Conservation (phyloP, 805 yeast species). For the Candida qinlingensis region DNA sequence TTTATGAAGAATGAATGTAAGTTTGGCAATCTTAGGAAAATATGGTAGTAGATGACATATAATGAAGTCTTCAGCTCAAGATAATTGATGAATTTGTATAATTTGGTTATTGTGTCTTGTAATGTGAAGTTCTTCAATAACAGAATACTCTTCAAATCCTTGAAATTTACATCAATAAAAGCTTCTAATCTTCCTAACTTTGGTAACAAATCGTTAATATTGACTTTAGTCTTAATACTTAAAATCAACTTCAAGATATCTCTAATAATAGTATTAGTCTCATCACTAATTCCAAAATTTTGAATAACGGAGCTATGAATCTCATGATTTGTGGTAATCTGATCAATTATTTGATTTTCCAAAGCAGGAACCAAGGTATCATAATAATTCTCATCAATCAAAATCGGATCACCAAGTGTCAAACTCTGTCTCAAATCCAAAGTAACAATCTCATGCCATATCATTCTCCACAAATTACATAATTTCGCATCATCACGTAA, state of each 20-base stretch:
- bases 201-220: constrained; percentile 32
- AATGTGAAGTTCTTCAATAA: constrained; percentile 17
- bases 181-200: constrained; percentile 34
- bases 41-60: constrained; percentile 22
- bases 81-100: constrained; percentile 24
- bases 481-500: constrained; percentile 20
- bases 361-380: constrained; percentile 46
- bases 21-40: constrained; percentile 19
- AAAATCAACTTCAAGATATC: constrained; percentile 34
- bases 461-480: constrained; percentile 50
- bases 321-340: constrained; percentile 32
- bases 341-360: constrained; percentile 26
- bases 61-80: constrained; percentile 24
- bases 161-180: constrained; percentile 28
- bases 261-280: constrained; percentile 27
- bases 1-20: constrained; percentile 10
- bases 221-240: constrained; percentile 34
- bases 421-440: constrained; percentile 42
- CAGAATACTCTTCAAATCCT: constrained; percentile 24
- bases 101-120: constrained; percentile 19
- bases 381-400: constrained; percentile 34
- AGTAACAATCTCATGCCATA: constrained; percentile 49
- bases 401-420: constrained; percentile 42
- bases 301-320: constrained; percentile 39
- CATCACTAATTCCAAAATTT: constrained; percentile 26